Percentiles rank a stretch among this genome's conserved stretches.
Conservation (phyloP, 75 land plant species). For the Picea sitchensis region DNA sequence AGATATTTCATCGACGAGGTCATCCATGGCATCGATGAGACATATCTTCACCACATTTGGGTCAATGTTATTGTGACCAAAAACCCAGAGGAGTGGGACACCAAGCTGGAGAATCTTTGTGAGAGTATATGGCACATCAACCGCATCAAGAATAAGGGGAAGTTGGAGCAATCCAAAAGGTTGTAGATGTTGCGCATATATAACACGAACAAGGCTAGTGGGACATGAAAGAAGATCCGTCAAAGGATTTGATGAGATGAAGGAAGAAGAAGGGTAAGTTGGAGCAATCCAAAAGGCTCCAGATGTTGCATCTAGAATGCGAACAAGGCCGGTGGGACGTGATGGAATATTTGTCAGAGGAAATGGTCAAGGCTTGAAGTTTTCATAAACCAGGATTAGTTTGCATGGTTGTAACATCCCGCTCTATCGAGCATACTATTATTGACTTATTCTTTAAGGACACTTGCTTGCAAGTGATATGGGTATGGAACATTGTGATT, state of each 20-base stretch:
- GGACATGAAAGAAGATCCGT: constrained; percentile 72
- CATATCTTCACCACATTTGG: constrained; percentile 85
- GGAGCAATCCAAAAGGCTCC: too few species aligned
- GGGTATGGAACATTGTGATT: too few species aligned
- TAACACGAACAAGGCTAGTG: constrained; percentile 68
- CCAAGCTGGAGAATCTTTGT: constrained; percentile 78
- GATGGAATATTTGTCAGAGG: too few species aligned
- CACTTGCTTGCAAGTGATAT: too few species aligned
- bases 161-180: constrained; percentile 51
- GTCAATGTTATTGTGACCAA: constrained; percentile 81
- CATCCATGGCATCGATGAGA: constrained; percentile 81
- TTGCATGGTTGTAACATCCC: too few species aligned
- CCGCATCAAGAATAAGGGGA: constrained; percentile 77
- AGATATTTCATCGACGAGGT: constrained; percentile 83
- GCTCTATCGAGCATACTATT: too few species aligned
- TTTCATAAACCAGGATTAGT: too few species aligned
- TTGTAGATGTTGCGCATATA: constrained; percentile 39
- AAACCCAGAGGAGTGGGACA: constrained; percentile 80
- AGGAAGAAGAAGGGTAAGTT: constrained; percentile 22
- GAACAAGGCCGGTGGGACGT: too few species aligned
- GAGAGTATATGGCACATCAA: constrained; percentile 62
- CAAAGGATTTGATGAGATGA: constrained; percentile 70
- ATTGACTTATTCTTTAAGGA: too few species aligned
- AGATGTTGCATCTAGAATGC: too few species aligned
- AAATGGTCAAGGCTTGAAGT: too few species aligned